Percentiles rank a stretch among this genome's conserved stretches.
Evolutionary conservation across 129 eudicot species (phyloP).

Genomic region (Saposhnikovia divaricata): DNA sequence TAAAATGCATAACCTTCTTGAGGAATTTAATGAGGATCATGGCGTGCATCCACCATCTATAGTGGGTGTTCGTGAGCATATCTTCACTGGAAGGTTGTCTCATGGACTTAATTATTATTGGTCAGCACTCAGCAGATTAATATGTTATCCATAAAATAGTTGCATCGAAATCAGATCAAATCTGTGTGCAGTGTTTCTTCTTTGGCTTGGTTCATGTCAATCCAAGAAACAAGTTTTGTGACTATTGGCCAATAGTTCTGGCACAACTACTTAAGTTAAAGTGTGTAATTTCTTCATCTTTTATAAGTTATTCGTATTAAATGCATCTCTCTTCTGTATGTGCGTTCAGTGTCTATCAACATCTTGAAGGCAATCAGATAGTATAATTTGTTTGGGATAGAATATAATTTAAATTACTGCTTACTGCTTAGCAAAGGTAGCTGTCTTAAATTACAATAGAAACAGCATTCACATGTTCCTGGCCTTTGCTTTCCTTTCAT

Average conservation of each 20-base stretch:
- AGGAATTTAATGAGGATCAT: slow-evolving; percentile 96
- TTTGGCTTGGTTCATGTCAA: slow-evolving; percentile 60
- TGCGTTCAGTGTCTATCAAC: background rate
- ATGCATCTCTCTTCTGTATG: background rate
- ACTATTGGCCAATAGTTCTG: slow-evolving; percentile 38
- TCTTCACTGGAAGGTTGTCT: slow-evolving; percentile 17
- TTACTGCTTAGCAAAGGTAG: background rate
- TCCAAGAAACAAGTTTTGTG: slow-evolving; percentile 97
- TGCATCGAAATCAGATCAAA: too few species aligned
- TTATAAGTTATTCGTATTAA: background rate
- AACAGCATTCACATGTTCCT: too few species aligned
- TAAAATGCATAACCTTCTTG: slow-evolving; percentile 95
- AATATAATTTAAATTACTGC: background rate
- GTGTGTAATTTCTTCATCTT: slow-evolving; percentile 4
- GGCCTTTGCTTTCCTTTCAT: background rate
- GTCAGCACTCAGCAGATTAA: too few species aligned
- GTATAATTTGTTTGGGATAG: background rate
- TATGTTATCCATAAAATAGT: too few species aligned
- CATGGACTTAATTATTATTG: background rate
- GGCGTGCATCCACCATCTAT: slow-evolving; percentile 92
- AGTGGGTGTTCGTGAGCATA: slow-evolving; percentile 95
- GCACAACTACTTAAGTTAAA: slow-evolving; percentile 21
- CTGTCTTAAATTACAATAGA: background rate
- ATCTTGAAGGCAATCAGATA: background rate
- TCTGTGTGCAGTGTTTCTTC: slow-evolving; percentile 31